Conservation (phyloP, 2,329 filamentous ascomycete species). For the Penicillium sp. region DNA sequence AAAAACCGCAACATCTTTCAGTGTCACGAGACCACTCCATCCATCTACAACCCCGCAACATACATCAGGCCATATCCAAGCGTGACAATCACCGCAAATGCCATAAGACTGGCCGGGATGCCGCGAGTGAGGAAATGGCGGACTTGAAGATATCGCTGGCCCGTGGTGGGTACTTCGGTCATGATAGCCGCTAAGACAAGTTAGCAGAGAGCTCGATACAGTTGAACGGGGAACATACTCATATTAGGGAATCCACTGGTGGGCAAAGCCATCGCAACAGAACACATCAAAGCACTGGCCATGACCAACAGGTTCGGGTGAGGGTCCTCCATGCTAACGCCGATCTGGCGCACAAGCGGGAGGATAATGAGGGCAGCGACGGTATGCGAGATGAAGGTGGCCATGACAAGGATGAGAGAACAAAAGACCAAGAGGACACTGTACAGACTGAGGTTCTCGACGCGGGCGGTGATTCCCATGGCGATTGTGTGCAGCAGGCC, state of each 20-base stretch:
- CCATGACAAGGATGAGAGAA: conserved; percentile 79
- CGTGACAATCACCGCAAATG: conserved; percentile 78
- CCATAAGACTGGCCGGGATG: conserved; percentile 79
- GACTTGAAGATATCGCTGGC: conserved; percentile 86
- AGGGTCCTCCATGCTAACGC: conserved; percentile 77
- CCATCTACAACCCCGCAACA: conserved; percentile 61
- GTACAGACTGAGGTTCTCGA: conserved; percentile 79
- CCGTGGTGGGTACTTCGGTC: conserved; percentile 92
- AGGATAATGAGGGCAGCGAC: conserved; percentile 94
- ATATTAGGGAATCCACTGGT: conserved; percentile 98
- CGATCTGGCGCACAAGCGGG: conserved; percentile 84
- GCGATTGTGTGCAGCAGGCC: conserved; percentile 89
- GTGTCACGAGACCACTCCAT: neutral
- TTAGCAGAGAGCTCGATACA: conserved; percentile 15
- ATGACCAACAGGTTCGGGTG: conserved; percentile 95
- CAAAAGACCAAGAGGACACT: conserved; percentile 83
- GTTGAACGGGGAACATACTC: conserved; percentile 66
- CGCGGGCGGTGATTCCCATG: conserved; percentile 66
- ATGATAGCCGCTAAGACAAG: conserved; percentile 77
- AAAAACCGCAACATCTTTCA: neutral
- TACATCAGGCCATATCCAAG: conserved; percentile 90
- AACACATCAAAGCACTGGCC: conserved; percentile 93
- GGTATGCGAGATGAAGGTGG: conserved; percentile 96
- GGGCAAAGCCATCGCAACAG: conserved; percentile 93
- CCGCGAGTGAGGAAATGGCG: conserved; percentile 95